Percentiles rank a stretch among this genome's conserved stretches.
Conservation (phyloP, 2,329 filamentous ascomycete species). For the Sporothrix globosa region DNA sequence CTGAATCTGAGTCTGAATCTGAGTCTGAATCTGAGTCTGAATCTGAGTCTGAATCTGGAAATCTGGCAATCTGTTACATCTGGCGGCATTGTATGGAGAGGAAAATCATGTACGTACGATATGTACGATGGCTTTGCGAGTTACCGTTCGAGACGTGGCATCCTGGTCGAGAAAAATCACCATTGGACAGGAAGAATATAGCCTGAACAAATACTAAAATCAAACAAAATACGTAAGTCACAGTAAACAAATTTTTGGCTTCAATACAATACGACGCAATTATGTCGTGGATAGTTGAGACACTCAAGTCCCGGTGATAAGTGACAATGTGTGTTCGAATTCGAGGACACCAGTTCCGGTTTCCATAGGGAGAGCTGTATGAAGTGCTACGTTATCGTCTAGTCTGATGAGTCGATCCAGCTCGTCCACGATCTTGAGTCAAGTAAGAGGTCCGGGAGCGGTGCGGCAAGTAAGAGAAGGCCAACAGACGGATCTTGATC, state of each 20-base stretch:
- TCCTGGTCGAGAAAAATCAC: background rate
- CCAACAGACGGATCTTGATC: background rate
- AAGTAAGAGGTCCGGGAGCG: background rate
- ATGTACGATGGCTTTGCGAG: slow-evolving; percentile 1
- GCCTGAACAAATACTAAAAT: background rate
- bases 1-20: too few species aligned
- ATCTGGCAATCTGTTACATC: background rate
- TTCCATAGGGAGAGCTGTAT: background rate
- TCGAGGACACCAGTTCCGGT: slow-evolving; percentile 4
- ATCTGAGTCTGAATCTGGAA: too few species aligned
- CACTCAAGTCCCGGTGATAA: background rate
- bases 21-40: too few species aligned
- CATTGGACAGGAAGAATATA: background rate
- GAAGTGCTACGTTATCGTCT: background rate
- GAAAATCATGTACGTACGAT: background rate
- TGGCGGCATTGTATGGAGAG: background rate
- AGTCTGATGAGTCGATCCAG: background rate
- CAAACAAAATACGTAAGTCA: background rate
- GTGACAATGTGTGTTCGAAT: background rate
- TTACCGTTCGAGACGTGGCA: background rate
- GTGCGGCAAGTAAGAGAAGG: background rate
- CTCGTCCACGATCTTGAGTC: background rate
- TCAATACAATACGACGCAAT: too few species aligned
- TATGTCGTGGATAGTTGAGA: background rate
- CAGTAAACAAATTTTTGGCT: background rate